Evolutionary conservation across 768 basidiomycete genomes (phyloP).

Genomic region (Trichaptum fuscoviolaceum): DNA sequence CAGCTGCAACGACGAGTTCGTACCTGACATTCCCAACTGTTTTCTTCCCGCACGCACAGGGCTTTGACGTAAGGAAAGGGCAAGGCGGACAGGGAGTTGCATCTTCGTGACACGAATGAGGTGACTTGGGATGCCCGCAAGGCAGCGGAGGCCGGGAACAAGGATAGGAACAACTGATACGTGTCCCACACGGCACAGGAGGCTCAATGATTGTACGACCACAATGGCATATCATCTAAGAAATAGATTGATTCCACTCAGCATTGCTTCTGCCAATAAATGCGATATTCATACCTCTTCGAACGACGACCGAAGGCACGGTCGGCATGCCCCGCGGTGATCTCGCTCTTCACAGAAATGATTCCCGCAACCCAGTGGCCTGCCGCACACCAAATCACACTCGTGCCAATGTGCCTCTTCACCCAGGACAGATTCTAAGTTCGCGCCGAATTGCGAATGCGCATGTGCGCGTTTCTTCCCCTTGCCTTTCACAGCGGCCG

Average conservation of each 20-base stretch:
- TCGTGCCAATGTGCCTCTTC: constrained; percentile 64
- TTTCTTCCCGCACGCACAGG: constrained; percentile 89
- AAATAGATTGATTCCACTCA: background rate
- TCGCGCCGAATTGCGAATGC: constrained; percentile 15
- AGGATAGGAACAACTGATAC: constrained; percentile 71
- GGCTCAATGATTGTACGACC: constrained; percentile 84
- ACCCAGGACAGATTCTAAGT: constrained; percentile 45
- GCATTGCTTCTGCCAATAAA: too few relatives aligned
- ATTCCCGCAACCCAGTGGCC: constrained; percentile 65
- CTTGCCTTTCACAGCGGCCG: constrained; percentile 46
- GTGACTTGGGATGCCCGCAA: constrained; percentile 78
- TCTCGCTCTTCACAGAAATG: constrained; percentile 78
- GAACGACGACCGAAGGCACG: constrained; percentile 84
- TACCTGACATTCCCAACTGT: constrained; percentile 56
- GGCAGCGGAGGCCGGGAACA: constrained; percentile 64
- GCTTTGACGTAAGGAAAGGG: constrained; percentile 69
- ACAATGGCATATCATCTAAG: constrained; percentile 73
- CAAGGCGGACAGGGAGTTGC: constrained; percentile 77
- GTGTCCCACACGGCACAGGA: constrained; percentile 83
- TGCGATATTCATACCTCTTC: constrained; percentile 62
- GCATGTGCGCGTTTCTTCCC: constrained; percentile 46
- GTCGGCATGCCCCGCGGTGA: constrained; percentile 76
- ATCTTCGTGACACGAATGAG: constrained; percentile 82
- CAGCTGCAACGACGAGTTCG: background rate
- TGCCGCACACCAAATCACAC: constrained; percentile 79